Conservation (phyloP, 768 basidiomycete species). For the Trametes villosa region DNA sequence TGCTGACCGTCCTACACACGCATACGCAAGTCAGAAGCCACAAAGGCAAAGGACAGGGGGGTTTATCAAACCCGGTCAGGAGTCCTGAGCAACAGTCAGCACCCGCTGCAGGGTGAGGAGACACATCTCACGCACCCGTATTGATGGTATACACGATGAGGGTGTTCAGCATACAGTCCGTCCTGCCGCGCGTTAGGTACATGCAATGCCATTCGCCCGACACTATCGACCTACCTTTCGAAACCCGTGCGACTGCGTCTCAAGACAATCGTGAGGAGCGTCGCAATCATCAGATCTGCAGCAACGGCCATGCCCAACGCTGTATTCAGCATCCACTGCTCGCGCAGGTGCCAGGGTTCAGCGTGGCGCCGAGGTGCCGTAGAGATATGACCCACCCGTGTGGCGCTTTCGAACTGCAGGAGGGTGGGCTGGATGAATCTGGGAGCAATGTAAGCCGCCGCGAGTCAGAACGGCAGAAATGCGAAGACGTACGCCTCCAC, state of each 20-base stretch:
- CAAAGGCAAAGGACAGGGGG: background rate
- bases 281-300: background rate
- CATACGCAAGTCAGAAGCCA: background rate
- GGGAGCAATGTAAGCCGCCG: background rate
- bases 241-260: background rate
- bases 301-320: background rate
- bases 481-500: conserved; percentile 2
- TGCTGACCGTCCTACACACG: background rate
- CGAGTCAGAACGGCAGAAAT: too few species aligned
- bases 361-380: background rate
- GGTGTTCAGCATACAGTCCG: background rate
- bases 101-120: background rate
- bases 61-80: background rate
- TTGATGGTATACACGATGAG: conserved; percentile 5
- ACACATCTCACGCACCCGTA: background rate
- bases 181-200: background rate
- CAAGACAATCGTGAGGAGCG: background rate
- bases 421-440: conserved; percentile 1
- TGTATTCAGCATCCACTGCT: background rate
- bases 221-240: background rate
- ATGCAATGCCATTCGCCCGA: background rate
- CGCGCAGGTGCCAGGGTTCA: background rate
- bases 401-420: background rate
- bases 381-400: background rate
- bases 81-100: background rate